phyloP scores from a whole-genome alignment of 257 asterid genomes.

The Paraleonurus japonicus region DNA sequence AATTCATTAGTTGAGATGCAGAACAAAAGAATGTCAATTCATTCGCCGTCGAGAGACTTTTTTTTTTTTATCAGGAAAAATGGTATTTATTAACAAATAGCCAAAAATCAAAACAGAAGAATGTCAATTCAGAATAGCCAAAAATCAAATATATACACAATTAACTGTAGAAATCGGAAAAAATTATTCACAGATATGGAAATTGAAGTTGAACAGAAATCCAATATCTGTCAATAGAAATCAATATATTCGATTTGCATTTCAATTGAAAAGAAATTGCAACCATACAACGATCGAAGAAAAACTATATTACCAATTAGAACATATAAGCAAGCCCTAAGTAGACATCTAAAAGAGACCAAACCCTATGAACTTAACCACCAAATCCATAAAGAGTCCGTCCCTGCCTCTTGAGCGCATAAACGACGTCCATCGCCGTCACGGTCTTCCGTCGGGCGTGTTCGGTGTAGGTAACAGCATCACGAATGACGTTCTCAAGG shows the following conservation, averaged over 20 bases:
- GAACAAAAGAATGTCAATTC: no score
- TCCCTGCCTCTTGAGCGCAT: constrained; percentile 47
- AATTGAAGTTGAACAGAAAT: not conserved
- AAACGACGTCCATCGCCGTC: constrained; percentile 41
- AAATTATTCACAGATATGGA: not conserved
- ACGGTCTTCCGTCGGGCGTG: constrained; percentile 36
- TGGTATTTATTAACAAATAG: no score
- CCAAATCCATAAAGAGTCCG: constrained; percentile 42
- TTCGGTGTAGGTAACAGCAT: constrained; percentile 32
- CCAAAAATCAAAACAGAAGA: no score
- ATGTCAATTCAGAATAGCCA: no score
- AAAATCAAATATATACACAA: not conserved
- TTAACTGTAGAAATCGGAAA: not conserved
- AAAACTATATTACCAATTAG: not conserved
- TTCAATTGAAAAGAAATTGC: not conserved
- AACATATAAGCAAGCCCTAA: not conserved
- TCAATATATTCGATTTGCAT: not conserved
- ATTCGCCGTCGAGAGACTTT: no score
- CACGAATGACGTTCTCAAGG: constrained; percentile 33
- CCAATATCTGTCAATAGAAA: not conserved
- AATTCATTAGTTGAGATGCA: no score
- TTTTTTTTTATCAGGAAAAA: no score
- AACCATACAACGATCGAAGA: not conserved
- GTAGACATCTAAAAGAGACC: constrained; percentile 2
- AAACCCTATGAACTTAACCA: constrained; percentile 23